Conservation (phyloP, 495 filamentous ascomycete genomes). For the Opeltia flavorubescens region DNA sequence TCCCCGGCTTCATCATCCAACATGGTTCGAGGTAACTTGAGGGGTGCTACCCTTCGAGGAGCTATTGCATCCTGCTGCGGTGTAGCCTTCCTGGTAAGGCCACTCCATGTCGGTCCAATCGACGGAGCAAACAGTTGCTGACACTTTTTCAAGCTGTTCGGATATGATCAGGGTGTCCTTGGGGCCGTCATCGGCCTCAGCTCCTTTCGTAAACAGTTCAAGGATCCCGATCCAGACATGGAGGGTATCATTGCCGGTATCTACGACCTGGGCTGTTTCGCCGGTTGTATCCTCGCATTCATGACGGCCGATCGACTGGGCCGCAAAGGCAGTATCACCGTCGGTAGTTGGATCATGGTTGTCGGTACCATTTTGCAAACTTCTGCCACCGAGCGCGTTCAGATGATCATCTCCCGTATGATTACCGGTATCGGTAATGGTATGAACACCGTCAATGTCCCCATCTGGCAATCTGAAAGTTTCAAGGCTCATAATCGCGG, state of each 20-base stretch:
- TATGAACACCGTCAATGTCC: constrained; percentile 15
- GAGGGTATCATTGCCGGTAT: constrained; percentile 29
- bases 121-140: not conserved
- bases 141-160: constrained; percentile 27
- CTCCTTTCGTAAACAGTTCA: constrained; percentile 35
- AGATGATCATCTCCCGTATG: constrained; percentile 28
- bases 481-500: constrained; percentile 16
- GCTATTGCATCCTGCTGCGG: too few species aligned
- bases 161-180: constrained; percentile 45
- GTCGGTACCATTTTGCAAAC: constrained; percentile 25
- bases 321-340: constrained; percentile 28
- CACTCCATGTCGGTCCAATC: not conserved
- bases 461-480: constrained; percentile 15
- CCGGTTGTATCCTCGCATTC: constrained; percentile 29
- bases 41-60: too few species aligned
- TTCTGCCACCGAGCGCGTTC: constrained; percentile 20
- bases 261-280: constrained; percentile 33
- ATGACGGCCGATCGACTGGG: constrained; percentile 28
- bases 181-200: constrained; percentile 40
- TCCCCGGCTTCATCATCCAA: too few species aligned
- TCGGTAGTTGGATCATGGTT: constrained; percentile 28
- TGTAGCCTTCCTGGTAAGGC: not conserved
- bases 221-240: constrained; percentile 26
- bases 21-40: not conserved
- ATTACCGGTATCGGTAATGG: constrained; percentile 22